Evolutionary conservation across 1,284 basidiomycete genomes (phyloP).

Genomic region (Cryptococcus sp.): DNA sequence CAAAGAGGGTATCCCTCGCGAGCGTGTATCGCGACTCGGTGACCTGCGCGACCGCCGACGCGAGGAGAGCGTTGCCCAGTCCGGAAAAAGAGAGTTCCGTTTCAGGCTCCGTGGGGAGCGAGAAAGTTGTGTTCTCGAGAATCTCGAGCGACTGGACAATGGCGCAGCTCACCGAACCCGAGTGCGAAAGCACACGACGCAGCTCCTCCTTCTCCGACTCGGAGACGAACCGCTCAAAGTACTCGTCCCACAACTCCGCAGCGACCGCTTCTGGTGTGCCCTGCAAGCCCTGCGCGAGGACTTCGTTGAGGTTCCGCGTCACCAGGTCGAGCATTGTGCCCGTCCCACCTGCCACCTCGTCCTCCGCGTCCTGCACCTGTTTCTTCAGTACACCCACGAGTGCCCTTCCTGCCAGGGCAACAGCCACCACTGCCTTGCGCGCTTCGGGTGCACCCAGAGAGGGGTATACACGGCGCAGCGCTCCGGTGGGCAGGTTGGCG

Average conservation of each 20-base stretch:
- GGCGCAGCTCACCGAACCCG: constrained; percentile 11
- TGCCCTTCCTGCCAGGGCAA: constrained; percentile 30
- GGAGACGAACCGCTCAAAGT: constrained; percentile 28
- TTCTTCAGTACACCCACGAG: constrained; percentile 17
- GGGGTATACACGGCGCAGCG: constrained; percentile 27
- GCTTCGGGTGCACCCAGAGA: constrained; percentile 26
- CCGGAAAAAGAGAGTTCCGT: constrained; percentile 31
- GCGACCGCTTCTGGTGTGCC: constrained; percentile 26
- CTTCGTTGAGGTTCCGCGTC: constrained; percentile 17
- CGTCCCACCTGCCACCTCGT: constrained; percentile 20
- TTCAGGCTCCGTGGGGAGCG: not conserved
- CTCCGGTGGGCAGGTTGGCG: constrained; percentile 25
- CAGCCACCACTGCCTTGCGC: constrained; percentile 23
- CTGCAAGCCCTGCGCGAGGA: constrained; percentile 15
- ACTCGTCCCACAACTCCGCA: constrained; percentile 26
- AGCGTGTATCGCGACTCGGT: constrained; percentile 42
- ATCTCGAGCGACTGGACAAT: constrained; percentile 31
- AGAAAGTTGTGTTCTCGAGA: constrained; percentile 13
- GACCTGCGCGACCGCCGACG: constrained; percentile 29
- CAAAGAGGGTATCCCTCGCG: constrained; percentile 41
- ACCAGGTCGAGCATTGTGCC: constrained; percentile 36
- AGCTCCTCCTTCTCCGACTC: constrained; percentile 24
- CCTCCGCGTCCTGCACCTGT: constrained; percentile 19
- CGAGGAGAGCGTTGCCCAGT: constrained; percentile 41
- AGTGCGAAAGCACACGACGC: constrained; percentile 25